These are phyloP conservation scores for Scenedesmus sp. DNA, from an alignment of 163 green algal genomes.

Conservation along the genomic window DNA sequence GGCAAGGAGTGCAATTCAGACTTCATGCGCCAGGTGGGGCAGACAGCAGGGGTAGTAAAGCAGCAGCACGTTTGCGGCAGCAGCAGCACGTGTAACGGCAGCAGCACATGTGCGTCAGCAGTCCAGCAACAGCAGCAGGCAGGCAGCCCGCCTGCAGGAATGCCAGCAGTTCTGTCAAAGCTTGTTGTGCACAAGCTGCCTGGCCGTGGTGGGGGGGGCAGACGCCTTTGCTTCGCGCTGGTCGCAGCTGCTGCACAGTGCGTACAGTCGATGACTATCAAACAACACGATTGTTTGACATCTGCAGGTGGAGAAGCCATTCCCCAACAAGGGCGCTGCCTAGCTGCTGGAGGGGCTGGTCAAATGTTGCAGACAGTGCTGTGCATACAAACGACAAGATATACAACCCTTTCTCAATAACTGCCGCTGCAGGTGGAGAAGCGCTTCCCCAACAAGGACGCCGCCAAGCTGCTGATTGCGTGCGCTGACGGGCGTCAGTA, in stretches of 20 bases:
- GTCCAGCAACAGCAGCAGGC: neutral
- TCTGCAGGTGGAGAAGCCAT: neutral
- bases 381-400: neutral
- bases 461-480: slow-evolving; percentile 72
- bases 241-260: neutral
- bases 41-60: no score
- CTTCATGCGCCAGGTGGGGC: slow-evolving; percentile 71
- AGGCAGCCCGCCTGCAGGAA: neutral
- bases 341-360: no score
- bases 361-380: no score
- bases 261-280: no score
- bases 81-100: neutral
- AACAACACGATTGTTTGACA: neutral
- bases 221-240: neutral
- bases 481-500: slow-evolving; percentile 88
- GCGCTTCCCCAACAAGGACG: slow-evolving; percentile 81
- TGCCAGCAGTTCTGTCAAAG: no score
- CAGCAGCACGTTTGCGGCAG: neutral
- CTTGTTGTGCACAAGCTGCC: neutral
- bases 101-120: neutral
- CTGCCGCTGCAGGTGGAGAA: slow-evolving; percentile 69
- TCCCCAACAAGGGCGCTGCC: no score
- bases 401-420: neutral
- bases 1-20: slow-evolving; percentile 73
- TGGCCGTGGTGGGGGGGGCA: neutral